Base-by-base conservation (phyloP, 768 basidiomycete species). In the Mycena capillaripes region DNA sequence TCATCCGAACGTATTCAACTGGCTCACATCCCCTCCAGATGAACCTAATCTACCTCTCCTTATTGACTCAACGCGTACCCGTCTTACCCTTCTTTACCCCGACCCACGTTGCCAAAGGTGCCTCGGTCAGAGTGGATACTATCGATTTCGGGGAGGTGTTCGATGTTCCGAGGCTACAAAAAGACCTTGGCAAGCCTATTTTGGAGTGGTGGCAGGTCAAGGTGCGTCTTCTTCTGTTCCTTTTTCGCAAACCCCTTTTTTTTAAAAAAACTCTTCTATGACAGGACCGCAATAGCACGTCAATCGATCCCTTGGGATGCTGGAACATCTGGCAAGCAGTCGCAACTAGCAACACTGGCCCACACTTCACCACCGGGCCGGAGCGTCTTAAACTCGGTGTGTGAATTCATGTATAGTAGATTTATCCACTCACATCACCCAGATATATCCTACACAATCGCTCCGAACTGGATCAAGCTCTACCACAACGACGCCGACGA, bases 121-220 rank as follows among this genome's bases (percentile, higher is more conserved):
- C 30, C 4, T 4, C 6, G 2, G 4, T 9, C 44, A 3, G 75
- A 36, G 78, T 78, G 11, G 76, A 71, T n/a, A 66, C 74, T 23
- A 75, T 80, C 55, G 68, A 78, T 17, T 82, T 73, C 11, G 62
- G 68, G 2, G 64, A 66, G 27, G 62, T 73, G 2, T 84, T 84
- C 68, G 83, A 85, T 67, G 30, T 84, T 23, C 76, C 79, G 3
- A 76, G 81, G 9, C 78, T 84, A 12, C 68, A 74, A 23, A 53
- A 77, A 25, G 76, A 66, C 19, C 66, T 83, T 23, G 74, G 78
- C 19, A 75, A 66, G 25, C 81, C 81, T 0, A 57, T 85, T 19
- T 62, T 85, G 5, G 82, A 85, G 69, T 85, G 84, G 84, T 72
- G 77, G 21, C 77, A 84, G 58, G 79, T 85, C 44, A 85, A 85